phyloP scores from a whole-genome alignment of 1,284 basidiomycete genomes.

The Calocybe gambosa region DNA sequence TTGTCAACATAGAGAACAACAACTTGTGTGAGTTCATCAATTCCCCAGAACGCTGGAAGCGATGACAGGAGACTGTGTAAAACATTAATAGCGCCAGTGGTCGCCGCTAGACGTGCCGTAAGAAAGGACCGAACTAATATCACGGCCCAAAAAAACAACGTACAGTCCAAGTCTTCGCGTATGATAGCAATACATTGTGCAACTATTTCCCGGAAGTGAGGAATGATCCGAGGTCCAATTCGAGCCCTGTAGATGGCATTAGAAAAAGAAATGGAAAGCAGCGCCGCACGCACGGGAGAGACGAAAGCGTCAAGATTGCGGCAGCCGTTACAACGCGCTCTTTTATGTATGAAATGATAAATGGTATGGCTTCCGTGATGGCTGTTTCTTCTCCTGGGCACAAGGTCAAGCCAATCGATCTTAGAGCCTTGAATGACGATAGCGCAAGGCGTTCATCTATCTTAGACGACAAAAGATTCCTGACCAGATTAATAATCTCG shows the following conservation, averaged over 20 bases:
- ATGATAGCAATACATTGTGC: constrained; percentile 49
- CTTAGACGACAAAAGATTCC: constrained; percentile 39
- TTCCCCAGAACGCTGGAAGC: constrained; percentile 70
- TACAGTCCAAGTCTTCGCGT: constrained; percentile 33
- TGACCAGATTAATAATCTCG: constrained; percentile 46
- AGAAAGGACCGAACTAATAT: neutral
- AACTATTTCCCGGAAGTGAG: constrained; percentile 72
- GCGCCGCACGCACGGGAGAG: constrained; percentile 48
- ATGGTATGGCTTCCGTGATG: constrained; percentile 53
- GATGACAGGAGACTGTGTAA: constrained; percentile 51
- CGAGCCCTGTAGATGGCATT: constrained; percentile 43
- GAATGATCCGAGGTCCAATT: constrained; percentile 83
- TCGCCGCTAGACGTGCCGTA: constrained; percentile 17
- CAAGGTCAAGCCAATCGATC: constrained; percentile 51
- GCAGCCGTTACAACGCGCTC: constrained; percentile 28
- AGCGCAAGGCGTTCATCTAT: constrained; percentile 32
- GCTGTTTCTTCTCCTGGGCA: constrained; percentile 61
- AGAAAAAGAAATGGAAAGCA: neutral
- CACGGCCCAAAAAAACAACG: constrained; percentile 13
- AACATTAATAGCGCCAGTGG: constrained; percentile 39
- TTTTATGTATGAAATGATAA: constrained; percentile 45
- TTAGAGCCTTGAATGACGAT: constrained; percentile 54
- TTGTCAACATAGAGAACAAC: constrained; percentile 51
- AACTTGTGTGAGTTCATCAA: constrained; percentile 52
- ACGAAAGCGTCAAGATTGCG: constrained; percentile 51